A percentile compares a stretch with the other conserved stretches of the same genome.
These are phyloP conservation scores for Paratinospora sagittata DNA, from an alignment of 164 flowering plant genomes.

Conservation along the genomic window DNA sequence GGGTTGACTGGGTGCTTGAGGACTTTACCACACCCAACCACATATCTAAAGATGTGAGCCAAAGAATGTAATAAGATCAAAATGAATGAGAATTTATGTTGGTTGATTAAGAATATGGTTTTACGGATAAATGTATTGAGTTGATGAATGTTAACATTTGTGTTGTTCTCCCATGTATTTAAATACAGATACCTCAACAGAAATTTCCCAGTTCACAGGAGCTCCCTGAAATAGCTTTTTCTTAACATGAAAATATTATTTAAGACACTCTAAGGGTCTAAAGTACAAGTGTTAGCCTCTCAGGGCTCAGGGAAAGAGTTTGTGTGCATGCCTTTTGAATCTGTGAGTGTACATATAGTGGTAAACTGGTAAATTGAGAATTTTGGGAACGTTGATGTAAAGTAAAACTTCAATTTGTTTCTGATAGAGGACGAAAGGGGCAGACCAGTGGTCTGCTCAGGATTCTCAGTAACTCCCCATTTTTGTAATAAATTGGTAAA, in stretches of 20 bases:
- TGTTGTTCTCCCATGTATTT: background rate
- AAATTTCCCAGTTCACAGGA: background rate
- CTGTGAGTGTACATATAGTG: background rate
- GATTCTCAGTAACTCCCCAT: background rate
- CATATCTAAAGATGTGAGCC: background rate
- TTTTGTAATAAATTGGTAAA: background rate
- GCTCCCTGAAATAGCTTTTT: background rate
- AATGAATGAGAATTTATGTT: background rate
- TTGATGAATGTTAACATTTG: background rate
- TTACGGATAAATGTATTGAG: background rate
- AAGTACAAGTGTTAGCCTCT: background rate
- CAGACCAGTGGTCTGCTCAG: background rate
- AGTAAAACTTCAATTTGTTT: background rate
- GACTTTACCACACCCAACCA: background rate
- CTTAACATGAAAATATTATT: background rate
- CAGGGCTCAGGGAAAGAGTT: background rate
- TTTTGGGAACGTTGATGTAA: background rate
- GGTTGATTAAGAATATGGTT: background rate
- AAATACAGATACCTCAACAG: background rate
- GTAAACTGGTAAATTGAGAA: background rate
- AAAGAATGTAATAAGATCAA: background rate
- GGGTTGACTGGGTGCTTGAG: too few species aligned
- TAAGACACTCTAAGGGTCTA: background rate
- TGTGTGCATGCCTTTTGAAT: background rate
- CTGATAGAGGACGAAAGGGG: background rate